Percentiles rank a stretch among this genome's conserved stretches.
Conservation (phyloP, 257 asterid genomes). For the Lithospermum erythrorhizon region DNA sequence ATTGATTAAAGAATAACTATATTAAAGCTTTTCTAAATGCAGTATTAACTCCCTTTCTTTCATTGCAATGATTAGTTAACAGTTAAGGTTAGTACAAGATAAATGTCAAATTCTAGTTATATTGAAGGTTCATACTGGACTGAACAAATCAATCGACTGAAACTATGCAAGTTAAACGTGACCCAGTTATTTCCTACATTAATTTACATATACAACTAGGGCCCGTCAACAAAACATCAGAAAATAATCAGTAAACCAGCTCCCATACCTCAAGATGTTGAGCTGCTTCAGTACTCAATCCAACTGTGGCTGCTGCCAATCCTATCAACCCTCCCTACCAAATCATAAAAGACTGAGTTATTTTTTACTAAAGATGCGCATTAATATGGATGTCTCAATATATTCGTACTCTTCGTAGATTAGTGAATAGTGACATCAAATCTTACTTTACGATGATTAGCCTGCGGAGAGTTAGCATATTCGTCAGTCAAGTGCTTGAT, state of each 20-base stretch:
- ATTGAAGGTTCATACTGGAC: too few relatives aligned
- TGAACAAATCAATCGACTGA: too few relatives aligned
- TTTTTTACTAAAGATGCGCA: background rate
- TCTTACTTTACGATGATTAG: constrained; percentile 89
- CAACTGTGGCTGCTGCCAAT: constrained; percentile 96
- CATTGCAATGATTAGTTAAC: too few relatives aligned
- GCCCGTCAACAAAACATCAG: background rate
- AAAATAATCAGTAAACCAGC: background rate
- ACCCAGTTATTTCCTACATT: background rate
- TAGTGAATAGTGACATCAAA: background rate
- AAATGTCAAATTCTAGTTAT: too few relatives aligned
- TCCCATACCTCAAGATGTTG: constrained; percentile 85
- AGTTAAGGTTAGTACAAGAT: too few relatives aligned
- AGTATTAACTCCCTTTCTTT: too few relatives aligned
- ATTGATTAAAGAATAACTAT: background rate
- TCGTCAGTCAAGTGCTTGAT: constrained; percentile 74
- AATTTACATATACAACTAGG: background rate
- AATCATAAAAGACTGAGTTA: constrained; percentile 2
- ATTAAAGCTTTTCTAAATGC: too few relatives aligned
- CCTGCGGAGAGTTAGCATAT: constrained; percentile 74
- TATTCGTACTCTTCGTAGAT: too few relatives aligned
- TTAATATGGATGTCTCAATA: too few relatives aligned
- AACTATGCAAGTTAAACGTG: background rate
- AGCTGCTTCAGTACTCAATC: constrained; percentile 81
- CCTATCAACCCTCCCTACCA: constrained; percentile 95